A percentile compares a stretch with the other conserved stretches of the same genome.
Conservation (phyloP, 108 stramenopile genomes). For the Nitzschia inconspicua region DNA sequence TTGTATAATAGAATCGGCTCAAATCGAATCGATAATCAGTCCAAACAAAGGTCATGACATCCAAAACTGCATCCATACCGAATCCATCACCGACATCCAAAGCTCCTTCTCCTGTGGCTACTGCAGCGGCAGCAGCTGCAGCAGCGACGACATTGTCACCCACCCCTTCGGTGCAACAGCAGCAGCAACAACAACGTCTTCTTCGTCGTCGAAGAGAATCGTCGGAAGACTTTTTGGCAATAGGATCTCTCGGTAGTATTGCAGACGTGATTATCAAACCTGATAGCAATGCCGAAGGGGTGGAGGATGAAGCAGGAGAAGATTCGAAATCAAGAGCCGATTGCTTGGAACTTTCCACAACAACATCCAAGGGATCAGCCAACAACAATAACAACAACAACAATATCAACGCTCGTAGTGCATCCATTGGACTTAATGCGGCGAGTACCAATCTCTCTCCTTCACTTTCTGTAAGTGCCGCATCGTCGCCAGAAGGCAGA, state of each 20-base stretch:
- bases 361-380: neutral
- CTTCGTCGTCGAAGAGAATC: constrained; percentile 14
- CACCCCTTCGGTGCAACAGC: neutral
- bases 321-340: neutral
- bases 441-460: neutral
- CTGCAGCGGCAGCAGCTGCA: constrained; percentile 1
- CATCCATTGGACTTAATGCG: neutral
- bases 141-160: neutral
- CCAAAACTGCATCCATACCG: too few relatives aligned
- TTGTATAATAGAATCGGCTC: too few relatives aligned
- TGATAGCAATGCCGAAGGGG: neutral
- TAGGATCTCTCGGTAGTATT: constrained; percentile 24
- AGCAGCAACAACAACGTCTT: neutral
- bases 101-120: neutral
- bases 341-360: neutral
- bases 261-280: neutral
- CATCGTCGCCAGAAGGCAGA: constrained; percentile 8
- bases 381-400: constrained; percentile 8
- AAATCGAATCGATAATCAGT: too few relatives aligned
- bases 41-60: too few relatives aligned
- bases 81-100: too few relatives aligned
- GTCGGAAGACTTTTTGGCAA: constrained; percentile 10
- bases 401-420: neutral
- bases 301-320: too few relatives aligned
- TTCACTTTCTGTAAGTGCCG: too few relatives aligned